Evolutionary conservation across 2,329 filamentous ascomycete genomes (phyloP).

Genomic region (Nemania diffusa): DNA sequence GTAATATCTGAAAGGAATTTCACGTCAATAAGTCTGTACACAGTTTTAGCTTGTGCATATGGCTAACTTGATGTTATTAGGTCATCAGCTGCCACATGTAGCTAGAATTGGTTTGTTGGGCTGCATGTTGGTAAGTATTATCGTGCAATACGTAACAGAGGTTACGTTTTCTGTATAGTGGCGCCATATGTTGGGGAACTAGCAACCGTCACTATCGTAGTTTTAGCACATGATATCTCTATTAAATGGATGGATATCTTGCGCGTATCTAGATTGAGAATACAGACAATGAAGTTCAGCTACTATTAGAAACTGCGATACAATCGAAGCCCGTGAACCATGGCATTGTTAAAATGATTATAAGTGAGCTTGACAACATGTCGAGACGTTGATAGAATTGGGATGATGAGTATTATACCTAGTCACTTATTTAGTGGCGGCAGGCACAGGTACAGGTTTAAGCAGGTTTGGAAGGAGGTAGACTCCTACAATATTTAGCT

Average conservation of each 20-base stretch:
- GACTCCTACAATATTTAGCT: too few relatives aligned
- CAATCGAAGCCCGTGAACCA: too few relatives aligned
- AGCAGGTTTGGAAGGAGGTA: too few relatives aligned
- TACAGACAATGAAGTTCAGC: neutral
- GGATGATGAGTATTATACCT: neutral
- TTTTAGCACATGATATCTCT: neutral
- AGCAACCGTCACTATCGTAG: neutral
- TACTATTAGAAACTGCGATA: neutral
- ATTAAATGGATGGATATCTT: neutral
- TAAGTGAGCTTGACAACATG: neutral
- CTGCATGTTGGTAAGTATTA: neutral
- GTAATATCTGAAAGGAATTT: conserved; percentile 44
- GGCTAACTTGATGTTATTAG: conserved; percentile 25
- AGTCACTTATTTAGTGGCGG: too few relatives aligned
- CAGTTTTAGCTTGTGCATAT: neutral
- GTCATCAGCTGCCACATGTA: neutral
- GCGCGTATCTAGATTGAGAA: neutral
- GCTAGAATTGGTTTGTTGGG: neutral
- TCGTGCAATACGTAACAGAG: neutral
- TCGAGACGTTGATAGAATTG: neutral
- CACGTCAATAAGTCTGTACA: conserved; percentile 46
- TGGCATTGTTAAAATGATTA: neutral
- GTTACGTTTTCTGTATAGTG: neutral
- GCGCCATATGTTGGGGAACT: neutral
- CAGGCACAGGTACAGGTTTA: too few relatives aligned